phyloP scores from a whole-genome alignment of 2,329 filamentous ascomycete genomes.

The Aspergillus versicolor region DNA sequence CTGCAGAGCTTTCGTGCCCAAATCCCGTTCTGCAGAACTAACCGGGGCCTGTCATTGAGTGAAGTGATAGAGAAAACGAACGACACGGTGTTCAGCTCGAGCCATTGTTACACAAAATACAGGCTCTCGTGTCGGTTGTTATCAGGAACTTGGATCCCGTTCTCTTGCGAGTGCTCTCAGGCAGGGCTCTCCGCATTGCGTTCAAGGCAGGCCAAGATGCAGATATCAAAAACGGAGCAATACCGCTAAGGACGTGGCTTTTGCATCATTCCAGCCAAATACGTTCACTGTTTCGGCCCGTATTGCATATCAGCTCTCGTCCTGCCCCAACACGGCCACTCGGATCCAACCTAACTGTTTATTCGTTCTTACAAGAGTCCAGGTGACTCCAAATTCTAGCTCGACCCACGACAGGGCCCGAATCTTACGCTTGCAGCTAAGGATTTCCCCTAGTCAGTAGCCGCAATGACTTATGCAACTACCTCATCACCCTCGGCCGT shows the following conservation, averaged over 20 bases:
- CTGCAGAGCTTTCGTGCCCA: slow-evolving; percentile 12
- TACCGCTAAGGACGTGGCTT: slow-evolving; percentile 42
- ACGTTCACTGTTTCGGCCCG: slow-evolving; percentile 29
- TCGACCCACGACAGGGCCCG: slow-evolving; percentile 29
- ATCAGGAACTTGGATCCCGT: slow-evolving; percentile 23
- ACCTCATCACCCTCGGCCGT: slow-evolving; percentile 35
- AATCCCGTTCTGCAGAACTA: slow-evolving; percentile 13
- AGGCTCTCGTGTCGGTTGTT: slow-evolving; percentile 22
- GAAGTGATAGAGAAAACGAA: slow-evolving; percentile 11
- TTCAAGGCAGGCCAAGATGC: slow-evolving; percentile 44
- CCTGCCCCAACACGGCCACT: slow-evolving; percentile 29
- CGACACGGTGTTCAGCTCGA: slow-evolving; percentile 13
- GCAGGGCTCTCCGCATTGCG: slow-evolving; percentile 42
- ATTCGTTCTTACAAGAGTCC: slow-evolving; percentile 38
- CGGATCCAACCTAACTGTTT: slow-evolving; percentile 28
- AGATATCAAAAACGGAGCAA: slow-evolving; percentile 41
- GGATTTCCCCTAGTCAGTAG: slow-evolving; percentile 29
- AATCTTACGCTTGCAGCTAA: slow-evolving; percentile 31
- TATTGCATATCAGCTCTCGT: slow-evolving; percentile 31
- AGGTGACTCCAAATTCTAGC: slow-evolving; percentile 39
- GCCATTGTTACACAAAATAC: slow-evolving; percentile 22
- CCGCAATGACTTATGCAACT: slow-evolving; percentile 40
- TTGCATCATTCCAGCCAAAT: slow-evolving; percentile 32
- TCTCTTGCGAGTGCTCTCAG: slow-evolving; percentile 38
- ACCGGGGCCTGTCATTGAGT: slow-evolving; percentile 14